Percentiles rank a stretch among this genome's conserved stretches.
These are phyloP conservation scores for Tripterygium wilfordii DNA, from an alignment of 177 flowering plant species.

Conservation along the genomic window DNA sequence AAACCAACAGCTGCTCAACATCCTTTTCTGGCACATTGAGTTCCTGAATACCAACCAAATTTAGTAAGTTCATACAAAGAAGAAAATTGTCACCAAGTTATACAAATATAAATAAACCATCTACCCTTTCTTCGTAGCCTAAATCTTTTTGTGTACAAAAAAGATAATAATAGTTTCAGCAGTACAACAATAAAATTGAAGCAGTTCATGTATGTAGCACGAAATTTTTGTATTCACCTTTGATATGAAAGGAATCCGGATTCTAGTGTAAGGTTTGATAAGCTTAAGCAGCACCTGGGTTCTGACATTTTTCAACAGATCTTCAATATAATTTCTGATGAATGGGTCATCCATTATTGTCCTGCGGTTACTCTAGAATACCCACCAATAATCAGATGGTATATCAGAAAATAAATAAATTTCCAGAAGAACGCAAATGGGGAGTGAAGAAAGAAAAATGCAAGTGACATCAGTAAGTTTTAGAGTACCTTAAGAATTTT, in stretches of 20 bases:
- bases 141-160: too few species aligned
- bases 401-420: too few species aligned
- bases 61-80: neutral
- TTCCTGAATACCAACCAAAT: slow-evolving; percentile 42
- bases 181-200: neutral
- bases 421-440: too few species aligned
- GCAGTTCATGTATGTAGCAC: neutral
- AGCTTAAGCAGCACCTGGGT: slow-evolving; percentile 97
- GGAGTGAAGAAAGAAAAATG: too few species aligned
- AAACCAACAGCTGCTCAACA: slow-evolving; percentile 84
- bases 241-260: slow-evolving; percentile 94
- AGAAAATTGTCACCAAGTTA: too few species aligned
- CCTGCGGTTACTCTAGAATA: slow-evolving; percentile 75
- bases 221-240: slow-evolving; percentile 33
- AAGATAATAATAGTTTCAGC: too few species aligned
- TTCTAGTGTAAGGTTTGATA: slow-evolving; percentile 98
- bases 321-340: slow-evolving; percentile 93
- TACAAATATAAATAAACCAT: too few species aligned
- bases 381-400: too few species aligned
- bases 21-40: slow-evolving; percentile 99
- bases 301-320: slow-evolving; percentile 87
- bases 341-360: slow-evolving; percentile 99
- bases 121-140: too few species aligned
- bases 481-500: slow-evolving; percentile 77
- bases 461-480: neutral